Conservation (phyloP, 164 flowering plant species). For the Kalanchoe fedtschenkoi region DNA sequence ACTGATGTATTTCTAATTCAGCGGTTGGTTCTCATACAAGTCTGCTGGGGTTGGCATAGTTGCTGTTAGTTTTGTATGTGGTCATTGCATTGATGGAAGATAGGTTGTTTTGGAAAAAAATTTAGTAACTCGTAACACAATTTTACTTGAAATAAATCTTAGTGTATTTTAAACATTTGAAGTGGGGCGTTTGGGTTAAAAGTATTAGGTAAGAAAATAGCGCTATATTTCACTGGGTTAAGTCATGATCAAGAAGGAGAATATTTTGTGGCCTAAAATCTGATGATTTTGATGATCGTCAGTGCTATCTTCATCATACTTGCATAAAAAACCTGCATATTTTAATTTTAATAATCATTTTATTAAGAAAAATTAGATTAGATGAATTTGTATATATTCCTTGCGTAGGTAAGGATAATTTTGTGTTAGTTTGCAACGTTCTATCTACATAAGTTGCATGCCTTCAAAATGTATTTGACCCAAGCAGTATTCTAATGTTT, state of each 20-base stretch:
- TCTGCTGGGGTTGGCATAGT: background rate
- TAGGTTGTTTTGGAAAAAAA: background rate
- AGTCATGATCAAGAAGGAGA: background rate
- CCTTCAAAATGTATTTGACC: background rate
- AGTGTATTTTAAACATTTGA: background rate
- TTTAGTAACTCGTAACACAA: background rate
- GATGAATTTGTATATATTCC: background rate
- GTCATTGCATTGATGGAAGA: background rate
- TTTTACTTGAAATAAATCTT: background rate
- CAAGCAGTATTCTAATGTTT: background rate
- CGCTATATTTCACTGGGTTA: too few relatives aligned
- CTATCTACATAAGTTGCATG: background rate
- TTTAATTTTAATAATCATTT: background rate
- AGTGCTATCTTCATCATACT: background rate
- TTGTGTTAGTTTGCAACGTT: too few relatives aligned
- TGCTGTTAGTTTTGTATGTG: background rate
- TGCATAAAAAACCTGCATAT: background rate
- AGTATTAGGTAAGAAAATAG: too few relatives aligned
- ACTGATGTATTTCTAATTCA: too few relatives aligned
- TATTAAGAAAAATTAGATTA: background rate
- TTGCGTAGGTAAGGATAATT: too few relatives aligned
- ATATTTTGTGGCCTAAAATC: background rate
- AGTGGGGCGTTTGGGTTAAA: background rate
- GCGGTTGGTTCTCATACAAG: background rate
- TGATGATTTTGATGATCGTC: background rate